phyloP scores from a whole-genome alignment of 352 stramenopile species.

The Phytophthora vignae region DNA sequence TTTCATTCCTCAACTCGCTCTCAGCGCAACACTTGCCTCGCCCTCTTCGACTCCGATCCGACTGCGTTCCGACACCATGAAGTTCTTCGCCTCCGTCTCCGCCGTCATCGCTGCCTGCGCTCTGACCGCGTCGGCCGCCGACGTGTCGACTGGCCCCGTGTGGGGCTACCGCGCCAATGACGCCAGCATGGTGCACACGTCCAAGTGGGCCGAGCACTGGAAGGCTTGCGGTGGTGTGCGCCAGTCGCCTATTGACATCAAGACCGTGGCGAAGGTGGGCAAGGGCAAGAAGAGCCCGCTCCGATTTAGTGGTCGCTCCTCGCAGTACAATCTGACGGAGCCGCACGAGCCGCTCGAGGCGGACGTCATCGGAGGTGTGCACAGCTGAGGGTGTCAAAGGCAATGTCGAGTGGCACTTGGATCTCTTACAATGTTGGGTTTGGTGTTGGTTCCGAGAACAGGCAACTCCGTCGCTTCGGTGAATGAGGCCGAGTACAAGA shows the following conservation, averaged over 20 bases:
- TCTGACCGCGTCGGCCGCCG: slow-evolving; percentile 8
- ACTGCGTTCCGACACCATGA: slow-evolving; percentile 7
- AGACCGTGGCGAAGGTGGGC: background rate
- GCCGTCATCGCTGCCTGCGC: slow-evolving; percentile 13
- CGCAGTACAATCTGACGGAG: slow-evolving; percentile 33
- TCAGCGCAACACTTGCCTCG: slow-evolving; percentile 5
- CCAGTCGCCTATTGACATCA: slow-evolving; percentile 49
- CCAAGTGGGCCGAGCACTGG: slow-evolving; percentile 33
- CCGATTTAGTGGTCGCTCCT: slow-evolving; percentile 19
- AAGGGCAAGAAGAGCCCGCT: slow-evolving; percentile 4
- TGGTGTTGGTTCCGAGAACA: slow-evolving; percentile 1
- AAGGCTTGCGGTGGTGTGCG: slow-evolving; percentile 25
- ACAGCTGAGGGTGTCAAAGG: background rate
- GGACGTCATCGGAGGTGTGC: slow-evolving; percentile 32
- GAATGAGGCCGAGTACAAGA: slow-evolving; percentile 31
- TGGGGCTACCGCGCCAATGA: slow-evolving; percentile 38
- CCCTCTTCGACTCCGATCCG: background rate
- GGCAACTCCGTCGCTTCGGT: slow-evolving; percentile 15
- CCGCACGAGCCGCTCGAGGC: slow-evolving; percentile 21
- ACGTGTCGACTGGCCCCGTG: background rate
- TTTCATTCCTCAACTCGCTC: slow-evolving; percentile 19
- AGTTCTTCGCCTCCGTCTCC: slow-evolving; percentile 17
- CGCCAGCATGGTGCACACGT: slow-evolving; percentile 20
- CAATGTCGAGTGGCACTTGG: too few relatives aligned
- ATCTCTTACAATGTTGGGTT: too few relatives aligned